Conservation (phyloP, 495 filamentous ascomycete species). For the Aspergillus sparsus region DNA sequence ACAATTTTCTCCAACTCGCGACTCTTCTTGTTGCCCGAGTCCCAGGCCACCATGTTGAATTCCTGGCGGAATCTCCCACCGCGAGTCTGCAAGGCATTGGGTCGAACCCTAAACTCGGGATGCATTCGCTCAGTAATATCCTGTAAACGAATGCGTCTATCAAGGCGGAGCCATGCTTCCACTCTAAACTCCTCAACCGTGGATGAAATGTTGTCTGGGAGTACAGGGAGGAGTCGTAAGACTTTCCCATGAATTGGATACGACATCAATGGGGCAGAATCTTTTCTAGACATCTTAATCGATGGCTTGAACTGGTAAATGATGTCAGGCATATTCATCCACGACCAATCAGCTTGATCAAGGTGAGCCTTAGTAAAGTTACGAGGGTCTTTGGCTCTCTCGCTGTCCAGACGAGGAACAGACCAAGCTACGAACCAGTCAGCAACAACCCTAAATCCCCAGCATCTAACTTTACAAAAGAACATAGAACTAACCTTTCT, state of each 20-base stretch:
- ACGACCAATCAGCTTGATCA: constrained; percentile 23
- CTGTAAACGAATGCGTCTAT: constrained; percentile 21
- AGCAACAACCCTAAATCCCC: neutral
- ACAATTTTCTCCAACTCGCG: constrained; percentile 4
- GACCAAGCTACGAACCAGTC: constrained; percentile 1
- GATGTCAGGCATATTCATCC: constrained; percentile 22
- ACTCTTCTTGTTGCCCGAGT: constrained; percentile 25
- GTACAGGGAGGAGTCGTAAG: constrained; percentile 18
- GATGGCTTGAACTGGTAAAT: constrained; percentile 22
- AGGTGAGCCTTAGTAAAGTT: constrained; percentile 16
- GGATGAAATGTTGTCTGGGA: constrained; percentile 27
- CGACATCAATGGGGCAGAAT: neutral
- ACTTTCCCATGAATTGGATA: constrained; percentile 20
- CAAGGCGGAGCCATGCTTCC: constrained; percentile 31
- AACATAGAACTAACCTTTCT: neutral
- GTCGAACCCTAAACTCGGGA: constrained; percentile 10
- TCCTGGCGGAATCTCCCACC: constrained; percentile 23
- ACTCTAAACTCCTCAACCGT: constrained; percentile 27
- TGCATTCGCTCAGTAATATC: constrained; percentile 29
- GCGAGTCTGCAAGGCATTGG: constrained; percentile 25
- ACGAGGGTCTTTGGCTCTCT: constrained; percentile 10
- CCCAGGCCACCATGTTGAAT: constrained; percentile 24
- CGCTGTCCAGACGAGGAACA: constrained; percentile 21
- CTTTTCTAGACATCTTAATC: constrained; percentile 1
- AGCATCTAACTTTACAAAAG: no score